Percentiles rank a stretch among this genome's conserved stretches.
Conservation (phyloP, 257 asterid species). For the Anisodus acutangulus region DNA sequence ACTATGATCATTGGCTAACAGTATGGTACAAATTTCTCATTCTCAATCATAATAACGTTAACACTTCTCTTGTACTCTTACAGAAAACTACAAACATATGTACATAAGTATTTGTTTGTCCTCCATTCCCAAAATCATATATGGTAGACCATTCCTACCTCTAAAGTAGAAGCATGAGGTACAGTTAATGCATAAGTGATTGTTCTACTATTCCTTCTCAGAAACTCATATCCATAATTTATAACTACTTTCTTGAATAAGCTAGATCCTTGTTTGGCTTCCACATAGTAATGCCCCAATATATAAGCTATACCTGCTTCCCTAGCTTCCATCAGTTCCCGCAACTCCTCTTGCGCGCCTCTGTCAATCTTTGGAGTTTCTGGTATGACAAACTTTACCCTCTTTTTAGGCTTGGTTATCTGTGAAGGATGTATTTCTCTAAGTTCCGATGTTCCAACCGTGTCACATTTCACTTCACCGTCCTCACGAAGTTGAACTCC, state of each 20-base stretch:
- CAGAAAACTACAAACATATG: constrained; percentile 2
- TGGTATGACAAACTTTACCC: constrained; percentile 70
- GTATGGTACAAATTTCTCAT: background rate
- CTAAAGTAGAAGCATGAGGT: constrained; percentile 90
- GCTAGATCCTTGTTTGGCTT: constrained; percentile 81
- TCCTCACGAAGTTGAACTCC: constrained; percentile 53
- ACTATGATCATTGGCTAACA: background rate
- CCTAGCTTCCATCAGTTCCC: constrained; percentile 79
- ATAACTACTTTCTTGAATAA: constrained; percentile 62
- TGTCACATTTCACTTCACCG: constrained; percentile 29
- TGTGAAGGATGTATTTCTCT: constrained; percentile 48
- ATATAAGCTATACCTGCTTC: constrained; percentile 83
- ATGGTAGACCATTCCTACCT: constrained; percentile 88
- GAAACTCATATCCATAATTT: constrained; percentile 74
- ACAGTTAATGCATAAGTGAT: constrained; percentile 60
- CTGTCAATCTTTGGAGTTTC: constrained; percentile 58
- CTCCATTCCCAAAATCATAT: constrained; percentile 45
- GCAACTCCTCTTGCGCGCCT: constrained; percentile 57
- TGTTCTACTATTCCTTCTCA: constrained; percentile 77
- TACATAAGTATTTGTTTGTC: background rate
- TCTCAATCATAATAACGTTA: background rate
- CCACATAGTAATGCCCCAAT: constrained; percentile 77
- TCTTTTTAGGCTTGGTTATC: constrained; percentile 45
- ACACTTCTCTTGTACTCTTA: constrained; percentile 4
- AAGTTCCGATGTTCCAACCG: constrained; percentile 51